Base-by-base conservation (phyloP, 257 asterid species). In the Lavandula angustifolia region DNA sequence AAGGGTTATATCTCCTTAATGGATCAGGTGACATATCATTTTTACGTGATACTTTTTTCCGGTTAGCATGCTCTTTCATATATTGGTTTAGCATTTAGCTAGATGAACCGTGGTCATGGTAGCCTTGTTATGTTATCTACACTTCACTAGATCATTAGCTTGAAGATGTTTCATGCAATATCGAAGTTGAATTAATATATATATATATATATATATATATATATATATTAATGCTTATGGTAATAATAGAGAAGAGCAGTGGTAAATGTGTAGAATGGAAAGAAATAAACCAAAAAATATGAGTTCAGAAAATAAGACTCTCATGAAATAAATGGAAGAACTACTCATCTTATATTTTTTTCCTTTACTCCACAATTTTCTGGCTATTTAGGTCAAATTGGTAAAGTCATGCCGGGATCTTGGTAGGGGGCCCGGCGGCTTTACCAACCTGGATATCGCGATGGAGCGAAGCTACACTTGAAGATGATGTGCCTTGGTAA, bases 401-500 rank as follows among this genome's bases (percentile, higher is more conserved):
- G 71, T 80, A 27, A 84, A 72, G 61, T 48, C 54, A 18, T 85
- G 94, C 62, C 74, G 80, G 49, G 78, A 82, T 49, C 89, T 90
- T 73, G 97, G 97, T 66, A 70, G 46, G 62, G 85, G 83, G 0
- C 52, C 76, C 64, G 95, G 95, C 54, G 97, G 97, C 7, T 89
- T 89, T 89, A 89, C 81, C 83, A 75, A 62, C 94, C 97, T 66
- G 84, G 88, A 14, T 87, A 76, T 59, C 65, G 75, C 54, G 82
- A 81, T 66, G 97, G 95, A 54, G 84, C 87, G 33, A 79, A 62
- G 65, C 66, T 89, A 77, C 79, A 78, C 38, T 70, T 85, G 74
- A 85, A 74, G 76, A 87, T 89, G 97, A 89, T 89, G 97, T 89
- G 97, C 78, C 82, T 89, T 57, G 97, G 97, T 63, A 89, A 79